Percentiles rank a stretch among this genome's conserved stretches.
Evolutionary conservation across 1,284 basidiomycete species (phyloP).

Genomic region (Phellopilus nigrolimitatus): DNA sequence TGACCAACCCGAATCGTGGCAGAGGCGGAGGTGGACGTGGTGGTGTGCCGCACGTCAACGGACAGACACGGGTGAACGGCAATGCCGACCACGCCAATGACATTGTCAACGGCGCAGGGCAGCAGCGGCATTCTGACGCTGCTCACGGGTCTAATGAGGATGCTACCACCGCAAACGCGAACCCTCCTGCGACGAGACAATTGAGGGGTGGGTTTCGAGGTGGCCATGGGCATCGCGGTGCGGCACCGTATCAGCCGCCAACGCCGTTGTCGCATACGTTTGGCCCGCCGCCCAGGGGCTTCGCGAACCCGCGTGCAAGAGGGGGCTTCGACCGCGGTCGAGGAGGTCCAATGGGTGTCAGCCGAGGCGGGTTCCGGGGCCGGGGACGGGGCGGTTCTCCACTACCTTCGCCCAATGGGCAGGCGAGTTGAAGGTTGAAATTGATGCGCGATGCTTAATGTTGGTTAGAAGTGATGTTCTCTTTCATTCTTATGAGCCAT

Average conservation of each 20-base stretch:
- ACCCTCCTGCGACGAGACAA: neutral
- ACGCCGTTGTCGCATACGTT: constrained; percentile 11
- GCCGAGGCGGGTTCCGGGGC: constrained; percentile 37
- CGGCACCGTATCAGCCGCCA: constrained; percentile 9
- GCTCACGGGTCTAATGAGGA: neutral
- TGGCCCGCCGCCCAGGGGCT: constrained; percentile 19
- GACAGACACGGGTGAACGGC: constrained; percentile 7
- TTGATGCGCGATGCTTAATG: neutral
- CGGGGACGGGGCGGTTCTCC: constrained; percentile 35
- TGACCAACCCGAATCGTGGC: constrained; percentile 69
- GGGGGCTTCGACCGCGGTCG: constrained; percentile 37
- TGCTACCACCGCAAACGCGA: constrained; percentile 5
- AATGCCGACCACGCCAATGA: neutral
- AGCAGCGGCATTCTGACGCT: neutral
- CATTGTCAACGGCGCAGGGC: neutral
- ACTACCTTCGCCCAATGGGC: neutral
- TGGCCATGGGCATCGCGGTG: constrained; percentile 19
- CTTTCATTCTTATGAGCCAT: constrained; percentile 2
- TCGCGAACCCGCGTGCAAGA: constrained; percentile 31
- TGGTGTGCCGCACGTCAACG: constrained; percentile 22
- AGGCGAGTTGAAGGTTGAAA: neutral
- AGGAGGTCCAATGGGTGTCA: constrained; percentile 26
- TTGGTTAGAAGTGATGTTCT: neutral
- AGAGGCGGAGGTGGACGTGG: constrained; percentile 30
- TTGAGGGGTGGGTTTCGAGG: constrained; percentile 13